These are phyloP conservation scores for Calonectria hawksworthii DNA, from an alignment of 2,329 filamentous ascomycete genomes.

Conservation along the genomic window DNA sequence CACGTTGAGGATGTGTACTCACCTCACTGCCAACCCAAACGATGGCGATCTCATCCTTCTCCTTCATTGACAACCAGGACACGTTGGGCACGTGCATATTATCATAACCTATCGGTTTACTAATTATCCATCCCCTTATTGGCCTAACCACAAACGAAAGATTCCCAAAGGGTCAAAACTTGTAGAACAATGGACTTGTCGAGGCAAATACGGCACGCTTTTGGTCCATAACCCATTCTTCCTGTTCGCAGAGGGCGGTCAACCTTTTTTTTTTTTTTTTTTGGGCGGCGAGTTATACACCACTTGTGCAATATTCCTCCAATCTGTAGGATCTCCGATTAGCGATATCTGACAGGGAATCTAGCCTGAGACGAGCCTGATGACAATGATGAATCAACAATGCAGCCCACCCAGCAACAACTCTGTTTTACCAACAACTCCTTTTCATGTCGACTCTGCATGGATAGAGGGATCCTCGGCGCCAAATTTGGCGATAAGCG, in stretches of 20 bases:
- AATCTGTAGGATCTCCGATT: slow-evolving; percentile 8
- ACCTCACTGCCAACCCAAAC: neutral
- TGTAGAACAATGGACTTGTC: neutral
- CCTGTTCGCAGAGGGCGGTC: neutral
- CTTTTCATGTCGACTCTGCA: neutral
- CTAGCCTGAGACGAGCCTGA: neutral
- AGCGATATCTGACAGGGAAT: slow-evolving; percentile 18
- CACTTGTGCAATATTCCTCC: neutral
- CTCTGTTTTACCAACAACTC: neutral
- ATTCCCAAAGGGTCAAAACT: neutral
- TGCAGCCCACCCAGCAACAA: neutral
- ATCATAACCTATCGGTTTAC: neutral
- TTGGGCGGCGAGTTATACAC: neutral
- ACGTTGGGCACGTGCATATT: neutral
- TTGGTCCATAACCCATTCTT: neutral
- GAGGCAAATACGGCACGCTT: neutral
- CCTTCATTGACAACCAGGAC: neutral
- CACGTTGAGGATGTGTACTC: neutral
- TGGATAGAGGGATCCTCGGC: neutral
- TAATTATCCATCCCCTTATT: neutral
- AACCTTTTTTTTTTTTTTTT: neutral
- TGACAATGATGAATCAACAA: neutral
- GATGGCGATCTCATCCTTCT: neutral
- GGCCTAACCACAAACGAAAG: neutral
- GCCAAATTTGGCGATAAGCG: neutral